phyloP scores from a whole-genome alignment of 169 alveolate genomes.

The Cryptosporidium viatorum region DNA sequence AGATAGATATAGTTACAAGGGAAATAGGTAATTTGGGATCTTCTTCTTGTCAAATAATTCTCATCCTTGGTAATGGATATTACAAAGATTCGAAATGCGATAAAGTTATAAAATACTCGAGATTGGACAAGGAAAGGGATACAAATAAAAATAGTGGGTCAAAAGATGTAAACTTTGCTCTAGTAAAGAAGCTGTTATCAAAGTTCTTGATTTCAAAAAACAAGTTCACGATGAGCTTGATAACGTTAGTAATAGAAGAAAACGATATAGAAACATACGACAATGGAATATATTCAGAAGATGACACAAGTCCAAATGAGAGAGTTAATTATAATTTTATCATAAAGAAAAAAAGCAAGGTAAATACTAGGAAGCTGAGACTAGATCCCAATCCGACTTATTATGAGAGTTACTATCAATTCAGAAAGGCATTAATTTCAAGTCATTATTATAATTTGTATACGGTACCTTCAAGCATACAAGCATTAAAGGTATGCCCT shows the following conservation, averaged over 20 bases:
- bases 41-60: slow-evolving; percentile 26
- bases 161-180: not conserved
- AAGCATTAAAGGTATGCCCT: slow-evolving; percentile 45
- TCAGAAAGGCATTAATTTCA: slow-evolving; percentile 32
- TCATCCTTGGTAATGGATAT: slow-evolving; percentile 41
- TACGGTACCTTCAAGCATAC: slow-evolving; percentile 58
- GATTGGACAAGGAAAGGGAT: slow-evolving; percentile 14
- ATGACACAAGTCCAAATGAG: slow-evolving; percentile 47
- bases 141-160: not conserved
- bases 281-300: slow-evolving; percentile 4
- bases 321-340: slow-evolving; percentile 68
- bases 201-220: slow-evolving; percentile 6
- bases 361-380: slow-evolving; percentile 16
- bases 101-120: slow-evolving; percentile 19
- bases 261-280: slow-evolving; percentile 21
- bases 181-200: slow-evolving; percentile 8
- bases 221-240: slow-evolving; percentile 1
- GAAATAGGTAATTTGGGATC: slow-evolving; percentile 36
- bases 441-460: slow-evolving; percentile 50
- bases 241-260: slow-evolving; percentile 20
- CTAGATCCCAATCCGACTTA: slow-evolving; percentile 62
- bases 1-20: slow-evolving; percentile 16
- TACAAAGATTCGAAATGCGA: slow-evolving; percentile 10
- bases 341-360: slow-evolving; percentile 22
- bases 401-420: slow-evolving; percentile 36